Evolutionary conservation across 805 yeast genomes (phyloP), one percentile per base, ranked within the genome.

Genomic region (Candida nanaspora): DNA sequence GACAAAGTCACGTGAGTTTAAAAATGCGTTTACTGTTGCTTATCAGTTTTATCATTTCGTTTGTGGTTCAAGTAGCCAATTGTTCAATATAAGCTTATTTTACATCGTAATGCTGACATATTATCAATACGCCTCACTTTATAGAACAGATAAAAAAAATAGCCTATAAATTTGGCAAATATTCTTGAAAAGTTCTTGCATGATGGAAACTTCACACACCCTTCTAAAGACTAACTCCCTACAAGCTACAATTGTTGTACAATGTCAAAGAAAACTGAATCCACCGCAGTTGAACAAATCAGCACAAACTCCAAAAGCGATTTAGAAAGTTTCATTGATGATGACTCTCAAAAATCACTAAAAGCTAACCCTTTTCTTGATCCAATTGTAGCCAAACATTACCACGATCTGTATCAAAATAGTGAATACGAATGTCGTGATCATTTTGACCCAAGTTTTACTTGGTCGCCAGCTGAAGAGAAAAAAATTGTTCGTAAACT

Each of bases 381-480:
- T 46, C 75, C 75, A 0, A 57, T 48, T 7, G 62, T 68, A 3
- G 76, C 76, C 2, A 66, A 64, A 23, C 56, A 67, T 49, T 76
- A 70, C 50, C 46, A 58, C 4, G 46, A 57, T 1, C 33, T 72
- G 8, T 76, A 75, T 46, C 73, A 73, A 26, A 46, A 54, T 6
- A 53, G 72, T 4, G 33, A 66, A 6, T 77, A 77, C 47, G 82
- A 77, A 49, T 68, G 79, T 43, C 61, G 70, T 21, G 61, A 62
- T 32, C 64, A 64, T 13, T 71, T 78, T 48, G 82, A 79, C 49
- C 81, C 83, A 0, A 64, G 62, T 1, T 65, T 74, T 32, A 61
- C 65, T 5, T 77, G 82, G 82, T 59, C 69, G 0, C 46, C 45
- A 6, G 61, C 64, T 27, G 82, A 77, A 48, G 82, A 77, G 42